phyloP scores from a whole-genome alignment of 805 yeast genomes.

The Candida rishiriensis region DNA sequence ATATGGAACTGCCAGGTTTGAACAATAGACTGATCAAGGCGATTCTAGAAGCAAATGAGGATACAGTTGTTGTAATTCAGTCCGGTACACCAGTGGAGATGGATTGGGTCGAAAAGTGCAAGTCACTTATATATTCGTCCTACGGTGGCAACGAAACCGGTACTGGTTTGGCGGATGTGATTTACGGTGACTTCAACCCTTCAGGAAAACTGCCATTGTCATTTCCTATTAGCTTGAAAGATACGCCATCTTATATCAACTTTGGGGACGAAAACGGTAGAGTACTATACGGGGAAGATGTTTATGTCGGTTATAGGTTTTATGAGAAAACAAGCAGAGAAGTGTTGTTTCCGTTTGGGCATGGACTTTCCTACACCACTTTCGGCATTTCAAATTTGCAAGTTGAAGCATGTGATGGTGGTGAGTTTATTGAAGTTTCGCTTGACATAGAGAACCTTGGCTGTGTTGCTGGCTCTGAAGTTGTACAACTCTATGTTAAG shows the following conservation, averaged over 20 bases:
- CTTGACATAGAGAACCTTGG: slow-evolving; percentile 46
- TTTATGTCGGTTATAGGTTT: slow-evolving; percentile 40
- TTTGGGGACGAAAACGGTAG: slow-evolving; percentile 34
- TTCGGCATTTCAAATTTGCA: slow-evolving; percentile 30
- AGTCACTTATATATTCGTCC: slow-evolving; percentile 32
- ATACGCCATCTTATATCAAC: slow-evolving; percentile 35
- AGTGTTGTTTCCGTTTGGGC: slow-evolving; percentile 41
- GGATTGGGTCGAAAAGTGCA: slow-evolving; percentile 34
- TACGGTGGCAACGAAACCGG: slow-evolving; percentile 40
- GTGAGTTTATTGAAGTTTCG: slow-evolving; percentile 17
- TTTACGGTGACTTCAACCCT: slow-evolving; percentile 41
- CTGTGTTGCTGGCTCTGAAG: slow-evolving; percentile 43
- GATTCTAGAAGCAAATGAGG: slow-evolving; percentile 31
- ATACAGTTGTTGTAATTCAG: slow-evolving; percentile 35
- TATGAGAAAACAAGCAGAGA: slow-evolving; percentile 35
- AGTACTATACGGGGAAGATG: slow-evolving; percentile 41
- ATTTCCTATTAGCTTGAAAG: slow-evolving; percentile 31
- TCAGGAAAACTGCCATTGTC: slow-evolving; percentile 40
- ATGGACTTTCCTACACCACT: slow-evolving; percentile 39
- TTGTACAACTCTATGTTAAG: slow-evolving; percentile 47
- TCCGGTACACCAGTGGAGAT: slow-evolving; percentile 38
- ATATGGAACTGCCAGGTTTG: slow-evolving; percentile 33
- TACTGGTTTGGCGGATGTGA: slow-evolving; percentile 38
- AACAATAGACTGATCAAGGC: slow-evolving; percentile 31
- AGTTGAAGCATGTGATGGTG: slow-evolving; percentile 19